phyloP scores from a whole-genome alignment of 1,284 basidiomycete species.

The Ganoderma resinaceum region DNA sequence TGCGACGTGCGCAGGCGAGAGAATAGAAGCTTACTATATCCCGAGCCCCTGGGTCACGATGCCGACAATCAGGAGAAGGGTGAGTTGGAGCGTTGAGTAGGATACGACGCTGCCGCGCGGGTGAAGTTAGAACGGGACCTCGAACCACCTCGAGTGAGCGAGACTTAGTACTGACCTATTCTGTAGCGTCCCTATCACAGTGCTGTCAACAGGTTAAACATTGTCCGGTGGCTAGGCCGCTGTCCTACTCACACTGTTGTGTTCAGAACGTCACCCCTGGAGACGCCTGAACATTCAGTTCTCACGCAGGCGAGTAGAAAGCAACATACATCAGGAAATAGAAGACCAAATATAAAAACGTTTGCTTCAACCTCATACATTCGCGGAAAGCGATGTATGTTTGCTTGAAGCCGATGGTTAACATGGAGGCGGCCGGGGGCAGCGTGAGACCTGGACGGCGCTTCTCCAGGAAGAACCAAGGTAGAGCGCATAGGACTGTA shows the following conservation, averaged over 20 bases:
- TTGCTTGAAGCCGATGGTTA: slow-evolving; percentile 78
- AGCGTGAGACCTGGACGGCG: slow-evolving; percentile 70
- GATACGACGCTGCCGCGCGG: slow-evolving; percentile 54
- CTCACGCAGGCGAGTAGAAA: background rate
- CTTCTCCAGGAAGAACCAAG: slow-evolving; percentile 81
- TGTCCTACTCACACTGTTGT: slow-evolving; percentile 66
- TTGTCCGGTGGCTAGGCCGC: background rate
- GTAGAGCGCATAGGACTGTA: slow-evolving; percentile 72
- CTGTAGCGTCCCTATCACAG: slow-evolving; percentile 82
- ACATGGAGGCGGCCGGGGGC: slow-evolving; percentile 65
- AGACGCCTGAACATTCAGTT: background rate
- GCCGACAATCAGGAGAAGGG: slow-evolving; percentile 77
- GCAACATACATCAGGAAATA: slow-evolving; percentile 74
- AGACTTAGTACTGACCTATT: slow-evolving; percentile 60
- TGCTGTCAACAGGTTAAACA: slow-evolving; percentile 47
- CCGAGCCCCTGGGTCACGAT: slow-evolving; percentile 78
- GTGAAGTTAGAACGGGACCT: background rate
- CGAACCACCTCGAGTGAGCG: background rate
- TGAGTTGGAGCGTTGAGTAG: slow-evolving; percentile 73
- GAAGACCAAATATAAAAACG: slow-evolving; percentile 76
- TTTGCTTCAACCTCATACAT: slow-evolving; percentile 77
- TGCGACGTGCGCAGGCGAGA: background rate
- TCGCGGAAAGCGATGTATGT: slow-evolving; percentile 71
- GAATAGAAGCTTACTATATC: slow-evolving; percentile 64
- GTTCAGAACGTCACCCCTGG: slow-evolving; percentile 66